Evolutionary conservation across 345 rosid genomes (phyloP).

Genomic region (Populus pruinosa): DNA sequence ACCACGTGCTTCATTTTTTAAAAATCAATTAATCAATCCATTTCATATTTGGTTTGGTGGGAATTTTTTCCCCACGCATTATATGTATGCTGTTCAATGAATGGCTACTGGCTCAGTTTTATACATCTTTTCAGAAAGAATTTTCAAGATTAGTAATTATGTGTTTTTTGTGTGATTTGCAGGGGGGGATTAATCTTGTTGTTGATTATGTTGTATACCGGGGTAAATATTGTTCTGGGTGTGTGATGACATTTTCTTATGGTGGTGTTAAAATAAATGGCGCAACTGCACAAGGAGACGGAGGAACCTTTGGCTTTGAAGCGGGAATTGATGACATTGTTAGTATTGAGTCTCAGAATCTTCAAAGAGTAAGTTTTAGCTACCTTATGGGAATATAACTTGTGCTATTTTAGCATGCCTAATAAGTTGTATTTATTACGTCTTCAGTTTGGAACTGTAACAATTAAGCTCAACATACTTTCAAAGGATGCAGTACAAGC

Average conservation of each 20-base stretch:
- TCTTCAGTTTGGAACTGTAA: constrained; percentile 54
- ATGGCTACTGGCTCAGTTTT: constrained; percentile 1
- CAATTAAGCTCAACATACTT: constrained; percentile 48
- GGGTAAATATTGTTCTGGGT: constrained; percentile 39
- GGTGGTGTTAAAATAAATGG: constrained; percentile 51
- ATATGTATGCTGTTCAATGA: not conserved
- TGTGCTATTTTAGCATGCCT: not conserved
- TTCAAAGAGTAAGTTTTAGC: constrained; percentile 56
- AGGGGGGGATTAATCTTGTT: constrained; percentile 45
- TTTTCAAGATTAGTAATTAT: constrained; percentile 13
- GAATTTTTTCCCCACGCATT: not conserved
- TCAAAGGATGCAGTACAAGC: constrained; percentile 38
- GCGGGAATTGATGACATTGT: constrained; percentile 70
- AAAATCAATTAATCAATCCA: not conserved
- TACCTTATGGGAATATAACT: not conserved
- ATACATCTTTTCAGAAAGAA: not conserved
- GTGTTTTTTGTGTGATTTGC: constrained; percentile 31
- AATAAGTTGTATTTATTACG: constrained; percentile 10
- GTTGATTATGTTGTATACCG: constrained; percentile 62
- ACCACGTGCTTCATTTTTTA: not conserved
- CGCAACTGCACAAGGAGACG: constrained; percentile 29
- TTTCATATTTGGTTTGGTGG: not conserved
- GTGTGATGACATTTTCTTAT: constrained; percentile 52
- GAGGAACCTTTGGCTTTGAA: constrained; percentile 41
- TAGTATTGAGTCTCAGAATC: constrained; percentile 50